Percentiles rank a stretch among this genome's conserved stretches.
phyloP scores from a whole-genome alignment of 805 yeast genomes.

The Millerozyma miso region DNA sequence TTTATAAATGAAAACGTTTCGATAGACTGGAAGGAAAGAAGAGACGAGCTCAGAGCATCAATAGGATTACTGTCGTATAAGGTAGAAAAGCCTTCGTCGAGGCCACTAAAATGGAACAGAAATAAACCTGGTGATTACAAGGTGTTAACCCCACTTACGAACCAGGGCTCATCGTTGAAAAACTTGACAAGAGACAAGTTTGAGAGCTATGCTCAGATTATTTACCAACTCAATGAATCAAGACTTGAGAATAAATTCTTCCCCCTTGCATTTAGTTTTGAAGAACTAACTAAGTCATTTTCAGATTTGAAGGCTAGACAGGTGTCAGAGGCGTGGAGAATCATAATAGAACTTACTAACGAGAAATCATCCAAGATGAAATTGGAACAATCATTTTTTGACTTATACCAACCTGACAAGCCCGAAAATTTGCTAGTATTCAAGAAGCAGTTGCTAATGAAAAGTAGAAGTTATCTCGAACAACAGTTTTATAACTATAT shows the following conservation, averaged over 20 bases:
- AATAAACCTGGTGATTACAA: slow-evolving; percentile 28
- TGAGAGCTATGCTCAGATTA: slow-evolving; percentile 68
- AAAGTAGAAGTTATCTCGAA: slow-evolving; percentile 63
- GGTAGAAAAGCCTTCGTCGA: slow-evolving; percentile 10
- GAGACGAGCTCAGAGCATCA: slow-evolving; percentile 67
- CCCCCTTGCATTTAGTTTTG: slow-evolving; percentile 57
- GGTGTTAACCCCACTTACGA: slow-evolving; percentile 28
- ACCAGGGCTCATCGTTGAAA: slow-evolving; percentile 17
- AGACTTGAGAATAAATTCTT: slow-evolving; percentile 52
- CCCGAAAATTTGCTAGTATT: slow-evolving; percentile 23
- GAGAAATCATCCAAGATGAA: slow-evolving; percentile 29
- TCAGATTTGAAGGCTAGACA: slow-evolving; percentile 66
- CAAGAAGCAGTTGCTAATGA: slow-evolving; percentile 45
- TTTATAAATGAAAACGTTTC: slow-evolving; percentile 69
- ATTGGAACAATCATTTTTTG: slow-evolving; percentile 33
- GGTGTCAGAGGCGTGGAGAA: slow-evolving; percentile 69
- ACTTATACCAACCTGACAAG: slow-evolving; percentile 11
- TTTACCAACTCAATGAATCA: slow-evolving; percentile 66
- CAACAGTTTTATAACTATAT: slow-evolving; percentile 72
- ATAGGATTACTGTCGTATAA: slow-evolving; percentile 46
- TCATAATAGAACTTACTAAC: slow-evolving; percentile 48
- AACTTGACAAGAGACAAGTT: slow-evolving; percentile 51
- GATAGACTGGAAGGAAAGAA: slow-evolving; percentile 80
- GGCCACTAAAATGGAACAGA: slow-evolving; percentile 33
- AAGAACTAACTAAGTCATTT: slow-evolving; percentile 53